Percentiles rank a stretch among this genome's conserved stretches.
Conservation (phyloP, 441 rosid genomes). For the Syzygium syzygioides region DNA sequence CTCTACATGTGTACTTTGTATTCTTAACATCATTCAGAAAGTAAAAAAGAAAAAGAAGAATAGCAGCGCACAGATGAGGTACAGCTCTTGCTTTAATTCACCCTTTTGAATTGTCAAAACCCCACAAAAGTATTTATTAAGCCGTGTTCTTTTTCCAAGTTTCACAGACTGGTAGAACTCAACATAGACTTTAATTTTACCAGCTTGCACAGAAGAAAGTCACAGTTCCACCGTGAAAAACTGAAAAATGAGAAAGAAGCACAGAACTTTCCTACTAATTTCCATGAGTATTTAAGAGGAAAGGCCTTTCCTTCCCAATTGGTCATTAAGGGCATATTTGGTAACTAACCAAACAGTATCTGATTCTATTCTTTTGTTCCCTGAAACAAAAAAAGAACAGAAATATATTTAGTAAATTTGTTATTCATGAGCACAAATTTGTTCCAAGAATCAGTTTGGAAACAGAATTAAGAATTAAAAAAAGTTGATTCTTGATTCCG, state of each 20-base stretch:
- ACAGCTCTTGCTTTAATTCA: background rate
- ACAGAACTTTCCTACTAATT: background rate
- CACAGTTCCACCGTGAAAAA: background rate
- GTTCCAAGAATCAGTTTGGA: no score
- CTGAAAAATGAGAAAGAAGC: background rate
- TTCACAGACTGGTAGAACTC: background rate
- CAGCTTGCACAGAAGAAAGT: conserved; percentile 5
- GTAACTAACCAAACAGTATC: no score
- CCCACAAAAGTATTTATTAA: background rate
- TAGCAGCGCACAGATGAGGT: background rate
- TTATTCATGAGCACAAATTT: no score
- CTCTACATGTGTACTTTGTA: background rate
- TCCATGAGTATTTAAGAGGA: background rate
- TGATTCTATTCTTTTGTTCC: no score
- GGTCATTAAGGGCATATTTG: background rate
- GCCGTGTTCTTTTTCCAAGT: background rate
- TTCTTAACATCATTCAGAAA: background rate
- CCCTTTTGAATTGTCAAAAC: background rate
- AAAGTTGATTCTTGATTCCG: no score
- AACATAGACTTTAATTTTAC: background rate
- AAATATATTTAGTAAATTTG: no score
- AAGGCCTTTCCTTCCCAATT: background rate
- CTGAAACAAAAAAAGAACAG: no score
- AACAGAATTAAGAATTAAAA: no score
- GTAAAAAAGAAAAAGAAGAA: background rate